phyloP scores from a whole-genome alignment of 1,139 yeast species.

The Sugiyamaella pinicola region DNA sequence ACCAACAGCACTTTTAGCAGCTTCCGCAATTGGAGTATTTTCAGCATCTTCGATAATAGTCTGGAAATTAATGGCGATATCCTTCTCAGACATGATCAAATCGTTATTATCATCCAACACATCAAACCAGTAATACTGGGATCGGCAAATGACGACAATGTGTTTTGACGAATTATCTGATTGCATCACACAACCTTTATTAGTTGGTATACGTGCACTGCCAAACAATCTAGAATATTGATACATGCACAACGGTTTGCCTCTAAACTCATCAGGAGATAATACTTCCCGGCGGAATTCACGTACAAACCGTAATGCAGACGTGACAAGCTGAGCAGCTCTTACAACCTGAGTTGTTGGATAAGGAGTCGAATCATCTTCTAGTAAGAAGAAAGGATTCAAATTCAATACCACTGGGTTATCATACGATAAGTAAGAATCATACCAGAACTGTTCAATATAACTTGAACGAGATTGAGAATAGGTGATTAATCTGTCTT shows the following conservation, averaged over 20 bases:
- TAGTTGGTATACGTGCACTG: constrained; percentile 80
- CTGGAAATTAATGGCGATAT: constrained; percentile 71
- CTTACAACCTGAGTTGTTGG: constrained; percentile 70
- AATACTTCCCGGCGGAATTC: constrained; percentile 76
- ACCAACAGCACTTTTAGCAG: constrained; percentile 83
- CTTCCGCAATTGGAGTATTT: constrained; percentile 59
- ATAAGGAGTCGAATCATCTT: constrained; percentile 88
- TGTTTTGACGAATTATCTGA: constrained; percentile 75
- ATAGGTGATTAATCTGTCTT: constrained; percentile 63
- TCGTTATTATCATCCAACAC: constrained; percentile 74
- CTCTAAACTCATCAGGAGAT: constrained; percentile 69
- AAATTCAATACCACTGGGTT: constrained; percentile 82
- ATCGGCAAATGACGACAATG: constrained; percentile 78
- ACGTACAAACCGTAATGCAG: constrained; percentile 74
- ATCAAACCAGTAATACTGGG: constrained; percentile 93
- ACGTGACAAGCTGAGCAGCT: constrained; percentile 78
- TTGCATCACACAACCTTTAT: constrained; percentile 81
- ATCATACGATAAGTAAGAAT: constrained; percentile 81
- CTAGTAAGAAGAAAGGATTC: constrained; percentile 83
- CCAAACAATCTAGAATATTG: constrained; percentile 86
- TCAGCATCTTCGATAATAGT: constrained; percentile 74
- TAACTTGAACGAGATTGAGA: constrained; percentile 68
- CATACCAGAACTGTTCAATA: constrained; percentile 94
- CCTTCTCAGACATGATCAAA: constrained; percentile 69
- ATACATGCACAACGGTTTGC: constrained; percentile 79